phyloP scores from a whole-genome alignment of 352 stramenopile genomes.

The Globisporangium recalcitrans region DNA sequence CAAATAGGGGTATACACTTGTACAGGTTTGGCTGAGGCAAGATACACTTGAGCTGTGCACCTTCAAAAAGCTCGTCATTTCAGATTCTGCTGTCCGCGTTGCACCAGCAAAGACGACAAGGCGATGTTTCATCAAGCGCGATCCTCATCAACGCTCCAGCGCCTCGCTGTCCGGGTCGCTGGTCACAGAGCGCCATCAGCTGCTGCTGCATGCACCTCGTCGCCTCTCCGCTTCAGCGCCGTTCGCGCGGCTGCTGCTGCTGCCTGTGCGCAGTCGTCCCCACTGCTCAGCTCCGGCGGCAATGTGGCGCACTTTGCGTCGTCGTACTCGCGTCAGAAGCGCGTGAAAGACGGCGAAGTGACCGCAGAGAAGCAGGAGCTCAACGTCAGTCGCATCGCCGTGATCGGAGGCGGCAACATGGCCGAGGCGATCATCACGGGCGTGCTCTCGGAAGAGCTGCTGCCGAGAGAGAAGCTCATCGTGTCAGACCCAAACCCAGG shows the following conservation, averaged over 20 bases:
- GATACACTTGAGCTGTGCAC: background rate
- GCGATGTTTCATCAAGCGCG: conserved; percentile 2
- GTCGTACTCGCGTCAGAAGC: conserved; percentile 16
- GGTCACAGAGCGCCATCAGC: background rate
- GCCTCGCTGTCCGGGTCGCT: background rate
- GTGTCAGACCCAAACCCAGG: conserved; percentile 73
- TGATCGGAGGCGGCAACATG: conserved; percentile 90
- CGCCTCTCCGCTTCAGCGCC: background rate
- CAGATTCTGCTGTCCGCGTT: background rate
- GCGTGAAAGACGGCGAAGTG: conserved; percentile 11
- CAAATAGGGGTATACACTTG: background rate
- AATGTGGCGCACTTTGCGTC: conserved; percentile 11
- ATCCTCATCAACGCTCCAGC: conserved; percentile 8
- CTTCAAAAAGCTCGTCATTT: conserved; percentile 7
- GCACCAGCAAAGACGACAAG: background rate
- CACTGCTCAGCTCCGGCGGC: background rate
- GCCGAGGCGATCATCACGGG: conserved; percentile 84
- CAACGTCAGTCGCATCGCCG: conserved; percentile 47
- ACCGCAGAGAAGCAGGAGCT: conserved; percentile 21
- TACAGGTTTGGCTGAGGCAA: background rate
- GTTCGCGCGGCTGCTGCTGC: background rate
- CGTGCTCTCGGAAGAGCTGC: conserved; percentile 61
- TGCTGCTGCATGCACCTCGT: background rate
- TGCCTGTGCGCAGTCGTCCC: background rate
- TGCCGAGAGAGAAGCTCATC: conserved; percentile 62